Conservation (phyloP, 495 filamentous ascomycete genomes). For the Chaetomium cochliodes region DNA sequence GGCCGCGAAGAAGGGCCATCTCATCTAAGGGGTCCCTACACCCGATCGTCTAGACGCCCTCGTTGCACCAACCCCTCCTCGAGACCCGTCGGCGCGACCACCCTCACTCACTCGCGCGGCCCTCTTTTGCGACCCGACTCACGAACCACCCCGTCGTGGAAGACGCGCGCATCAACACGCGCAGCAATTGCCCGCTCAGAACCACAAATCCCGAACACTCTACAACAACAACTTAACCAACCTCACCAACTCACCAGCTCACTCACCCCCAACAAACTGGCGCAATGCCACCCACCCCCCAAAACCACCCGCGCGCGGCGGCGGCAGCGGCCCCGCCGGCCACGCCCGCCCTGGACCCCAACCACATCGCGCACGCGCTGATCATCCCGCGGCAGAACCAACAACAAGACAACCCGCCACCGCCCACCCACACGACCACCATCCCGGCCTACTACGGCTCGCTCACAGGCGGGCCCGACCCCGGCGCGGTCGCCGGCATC, state of each 20-base stretch:
- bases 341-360: constrained; percentile 1
- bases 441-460: constrained; percentile 69
- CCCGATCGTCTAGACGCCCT: background rate
- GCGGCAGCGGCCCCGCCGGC: too few relatives aligned
- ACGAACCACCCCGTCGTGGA: background rate
- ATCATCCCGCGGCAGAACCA: constrained; percentile 6
- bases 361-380: constrained; percentile 10
- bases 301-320: background rate
- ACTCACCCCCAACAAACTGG: background rate
- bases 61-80: background rate
- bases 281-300: constrained; percentile 7
- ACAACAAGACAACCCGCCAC: background rate
- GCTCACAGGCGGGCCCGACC: constrained; percentile 55
- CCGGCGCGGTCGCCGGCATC: constrained; percentile 80
- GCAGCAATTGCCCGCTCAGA: background rate
- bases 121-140: background rate
- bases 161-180: background rate
- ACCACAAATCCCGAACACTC: background rate
- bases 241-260: background rate
- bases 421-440: constrained; percentile 24
- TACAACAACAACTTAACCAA: background rate
- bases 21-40: background rate
- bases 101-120: background rate
- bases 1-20: background rate
- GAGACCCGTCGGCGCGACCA: background rate